Conservation (phyloP, 257 asterid species). For the Ehretia macrophylla region DNA sequence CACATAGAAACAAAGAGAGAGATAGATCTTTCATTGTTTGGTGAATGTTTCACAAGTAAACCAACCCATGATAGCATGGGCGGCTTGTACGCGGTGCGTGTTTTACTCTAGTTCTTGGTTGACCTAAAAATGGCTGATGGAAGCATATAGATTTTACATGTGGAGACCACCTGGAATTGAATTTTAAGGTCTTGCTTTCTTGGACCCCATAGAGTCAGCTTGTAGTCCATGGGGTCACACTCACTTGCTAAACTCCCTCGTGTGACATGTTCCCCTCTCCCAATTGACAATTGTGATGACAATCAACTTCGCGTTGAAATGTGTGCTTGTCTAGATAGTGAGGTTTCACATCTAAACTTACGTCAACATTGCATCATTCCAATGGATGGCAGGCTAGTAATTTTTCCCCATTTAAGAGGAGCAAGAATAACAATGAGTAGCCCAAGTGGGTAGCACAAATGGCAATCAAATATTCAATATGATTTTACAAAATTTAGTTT, state of each 20-base stretch:
- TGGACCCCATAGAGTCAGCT: conserved; percentile 5
- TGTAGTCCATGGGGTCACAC: too few species aligned
- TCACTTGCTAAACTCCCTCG: conserved; percentile 8
- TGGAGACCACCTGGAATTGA: conserved; percentile 1
- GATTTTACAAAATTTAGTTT: too few species aligned
- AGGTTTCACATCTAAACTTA: conserved; percentile 23
- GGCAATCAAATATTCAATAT: too few species aligned
- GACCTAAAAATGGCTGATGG: conserved; percentile 1
- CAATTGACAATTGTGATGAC: conserved; percentile 5
- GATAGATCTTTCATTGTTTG: neutral
- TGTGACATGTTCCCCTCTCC: conserved; percentile 18
- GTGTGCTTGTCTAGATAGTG: conserved; percentile 33
- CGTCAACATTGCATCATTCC: neutral
- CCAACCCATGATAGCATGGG: neutral
- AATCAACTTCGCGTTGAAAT: conserved; percentile 25
- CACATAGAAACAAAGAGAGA: neutral
- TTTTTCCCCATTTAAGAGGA: neutral
- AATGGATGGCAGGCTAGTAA: neutral
- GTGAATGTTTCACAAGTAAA: neutral
- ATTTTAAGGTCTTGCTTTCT: neutral
- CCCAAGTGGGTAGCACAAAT: too few species aligned
- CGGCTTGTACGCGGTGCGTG: conserved; percentile 18
- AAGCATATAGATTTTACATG: neutral
- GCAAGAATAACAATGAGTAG: neutral
- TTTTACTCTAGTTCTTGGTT: conserved; percentile 11